Conservation (phyloP, 768 basidiomycete species). For the Tricholoma sp. region DNA sequence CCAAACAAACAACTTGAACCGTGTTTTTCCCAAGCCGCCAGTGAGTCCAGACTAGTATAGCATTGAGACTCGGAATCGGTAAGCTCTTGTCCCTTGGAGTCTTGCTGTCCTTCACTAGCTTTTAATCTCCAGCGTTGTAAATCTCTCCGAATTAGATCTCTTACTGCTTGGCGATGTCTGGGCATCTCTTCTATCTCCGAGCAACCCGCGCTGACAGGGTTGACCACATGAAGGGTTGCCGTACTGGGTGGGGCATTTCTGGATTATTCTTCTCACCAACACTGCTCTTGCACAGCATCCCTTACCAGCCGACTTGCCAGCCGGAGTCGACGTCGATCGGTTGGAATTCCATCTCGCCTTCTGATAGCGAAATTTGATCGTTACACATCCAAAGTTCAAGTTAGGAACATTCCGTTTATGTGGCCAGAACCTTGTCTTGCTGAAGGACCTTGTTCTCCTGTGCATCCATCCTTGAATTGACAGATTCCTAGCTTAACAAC, state of each 20-base stretch:
- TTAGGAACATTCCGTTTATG: neutral
- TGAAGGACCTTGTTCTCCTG: no score
- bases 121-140: neutral
- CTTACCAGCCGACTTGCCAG: neutral
- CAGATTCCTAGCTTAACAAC: no score
- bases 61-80: no score
- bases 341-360: neutral
- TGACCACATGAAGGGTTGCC: neutral
- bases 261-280: conserved; percentile 1
- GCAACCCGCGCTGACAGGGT: neutral
- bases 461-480: no score
- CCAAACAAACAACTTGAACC: neutral
- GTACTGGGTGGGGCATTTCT: neutral
- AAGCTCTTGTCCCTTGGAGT: no score
- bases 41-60: no score
- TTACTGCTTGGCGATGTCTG: neutral
- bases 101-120: neutral
- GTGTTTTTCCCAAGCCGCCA: neutral
- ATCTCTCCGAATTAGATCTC: neutral
- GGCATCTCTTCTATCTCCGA: neutral
- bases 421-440: no score
- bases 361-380: neutral
- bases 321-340: neutral
- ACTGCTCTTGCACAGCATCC: neutral
- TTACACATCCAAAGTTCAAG: neutral